Base-by-base conservation (phyloP, 345 rosid genomes). In the Hibiscus tridactylites region DNA sequence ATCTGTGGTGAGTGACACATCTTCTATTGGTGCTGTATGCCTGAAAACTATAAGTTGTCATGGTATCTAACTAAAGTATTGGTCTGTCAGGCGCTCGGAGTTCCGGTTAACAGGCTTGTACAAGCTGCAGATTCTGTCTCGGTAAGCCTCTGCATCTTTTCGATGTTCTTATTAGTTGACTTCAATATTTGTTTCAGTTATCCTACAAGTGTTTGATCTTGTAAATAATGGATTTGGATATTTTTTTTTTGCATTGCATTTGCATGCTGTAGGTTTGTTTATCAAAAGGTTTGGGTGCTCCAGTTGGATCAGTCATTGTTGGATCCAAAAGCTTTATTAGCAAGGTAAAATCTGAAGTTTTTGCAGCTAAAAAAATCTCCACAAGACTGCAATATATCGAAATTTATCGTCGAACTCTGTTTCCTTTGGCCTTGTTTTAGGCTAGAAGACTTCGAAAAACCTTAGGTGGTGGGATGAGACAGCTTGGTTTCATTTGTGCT, bases 391-490 rank as follows among this genome's bases (percentile, higher is more conserved):
- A 11, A 49, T 3, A 49, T 49, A 49, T 11, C 16, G n/a, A 49
- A 17, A 58, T 15, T 21, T 62, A 58, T 16, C 33, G 19, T 29
- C 15, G 21, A 68, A 35, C 19, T 31, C 50, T 47, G 61, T 15
- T 37, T 5, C 57, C 3, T 72, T 15, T 12, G 53, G 53, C n/a
- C 5, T 52, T 15, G 72, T 56, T 52, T 62, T 21, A 91, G 99
- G 97, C 99, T 69, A 89, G 84, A 84, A 82, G 84, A 78, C 82
- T 94, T 31, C 80, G 96, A 79, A 94, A 94, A 78, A 90, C 97
- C 68, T 75, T 91, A 74, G 99, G 97, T 91, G 98, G 98, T 19
- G 97, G 97, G 66, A 95, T 95, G 99, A 85, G 97, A 77, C 99
- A 90, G 79, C 69, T 89, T 0, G 97, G 99, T 21, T 76, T 88